Conservation (phyloP, 495 filamentous ascomycete genomes). For the Penicillium coprophilum region DNA sequence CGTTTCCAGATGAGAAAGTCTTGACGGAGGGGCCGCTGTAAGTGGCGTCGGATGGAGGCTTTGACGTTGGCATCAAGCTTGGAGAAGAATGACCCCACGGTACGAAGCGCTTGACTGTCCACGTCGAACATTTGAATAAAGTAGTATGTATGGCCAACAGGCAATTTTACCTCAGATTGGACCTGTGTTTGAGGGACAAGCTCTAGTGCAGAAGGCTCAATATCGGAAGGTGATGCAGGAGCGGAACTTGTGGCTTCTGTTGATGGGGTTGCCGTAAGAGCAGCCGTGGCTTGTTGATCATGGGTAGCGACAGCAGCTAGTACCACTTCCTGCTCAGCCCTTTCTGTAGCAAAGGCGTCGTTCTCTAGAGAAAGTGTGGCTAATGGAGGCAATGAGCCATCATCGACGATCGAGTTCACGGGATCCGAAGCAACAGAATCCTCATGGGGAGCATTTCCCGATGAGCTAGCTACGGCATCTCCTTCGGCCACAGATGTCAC, state of each 20-base stretch:
- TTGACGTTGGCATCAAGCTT: constrained; percentile 47
- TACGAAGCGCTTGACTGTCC: constrained; percentile 45
- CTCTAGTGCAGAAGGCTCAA: constrained; percentile 2
- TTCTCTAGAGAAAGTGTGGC: constrained; percentile 17
- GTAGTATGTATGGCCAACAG: constrained; percentile 46
- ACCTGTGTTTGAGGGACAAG: not conserved
- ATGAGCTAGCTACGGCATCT: constrained; percentile 39
- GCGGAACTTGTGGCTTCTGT: constrained; percentile 3
- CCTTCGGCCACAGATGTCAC: constrained; percentile 19
- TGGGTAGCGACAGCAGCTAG: constrained; percentile 28
- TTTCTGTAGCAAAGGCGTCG: constrained; percentile 12
- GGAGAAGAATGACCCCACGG: constrained; percentile 55
- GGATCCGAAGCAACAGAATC: not conserved
- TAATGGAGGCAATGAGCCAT: constrained; percentile 2
- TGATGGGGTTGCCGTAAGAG: constrained; percentile 8
- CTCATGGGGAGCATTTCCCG: constrained; percentile 15
- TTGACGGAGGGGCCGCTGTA: constrained; percentile 37
- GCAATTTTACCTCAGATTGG: constrained; percentile 22
- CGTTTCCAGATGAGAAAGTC: constrained; percentile 51
- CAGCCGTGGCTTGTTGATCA: constrained; percentile 22
- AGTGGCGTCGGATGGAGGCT: constrained; percentile 40
- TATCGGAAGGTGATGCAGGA: constrained; percentile 2
- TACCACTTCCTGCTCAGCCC: constrained; percentile 24
- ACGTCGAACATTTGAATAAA: constrained; percentile 54
- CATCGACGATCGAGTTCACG: not conserved